phyloP scores from a whole-genome alignment of 768 basidiomycete genomes.

The Chlorophyllum brunneum region DNA sequence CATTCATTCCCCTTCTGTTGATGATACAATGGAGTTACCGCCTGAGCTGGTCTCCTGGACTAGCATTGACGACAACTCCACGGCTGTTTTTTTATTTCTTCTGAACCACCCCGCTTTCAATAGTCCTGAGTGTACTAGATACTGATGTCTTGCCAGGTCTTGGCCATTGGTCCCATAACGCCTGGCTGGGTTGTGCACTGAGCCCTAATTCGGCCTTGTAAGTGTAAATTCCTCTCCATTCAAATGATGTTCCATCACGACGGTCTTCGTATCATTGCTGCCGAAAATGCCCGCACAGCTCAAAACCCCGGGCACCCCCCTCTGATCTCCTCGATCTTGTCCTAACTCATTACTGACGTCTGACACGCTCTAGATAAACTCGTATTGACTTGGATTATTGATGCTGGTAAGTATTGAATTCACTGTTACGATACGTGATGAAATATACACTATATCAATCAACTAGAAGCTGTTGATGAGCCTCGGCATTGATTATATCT shows the following conservation, averaged over 20 bases:
- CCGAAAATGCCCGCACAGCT: conserved; percentile 96
- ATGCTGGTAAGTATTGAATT: background rate
- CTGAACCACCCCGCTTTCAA: conserved; percentile 38
- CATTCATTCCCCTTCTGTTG: conserved; percentile 25
- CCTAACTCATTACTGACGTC: conserved; percentile 13
- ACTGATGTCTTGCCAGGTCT: background rate
- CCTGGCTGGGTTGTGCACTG: too few relatives aligned
- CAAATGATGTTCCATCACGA: conserved; percentile 81
- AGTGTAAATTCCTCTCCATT: conserved; percentile 20
- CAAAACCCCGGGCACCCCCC: conserved; percentile 77
- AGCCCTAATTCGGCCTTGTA: conserved; percentile 18
- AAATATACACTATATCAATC: conserved; percentile 50
- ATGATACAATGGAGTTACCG: conserved; percentile 86
- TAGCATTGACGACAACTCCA: conserved; percentile 69
- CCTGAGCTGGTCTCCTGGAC: conserved; percentile 52
- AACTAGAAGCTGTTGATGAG: conserved; percentile 92
- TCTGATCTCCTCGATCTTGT: conserved; percentile 44
- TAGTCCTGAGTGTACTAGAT: too few relatives aligned
- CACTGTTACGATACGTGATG: conserved; percentile 31
- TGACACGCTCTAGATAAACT: too few relatives aligned
- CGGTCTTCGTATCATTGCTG: conserved; percentile 84
- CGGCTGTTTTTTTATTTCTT: conserved; percentile 71
- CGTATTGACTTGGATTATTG: background rate
- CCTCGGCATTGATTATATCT: conserved; percentile 53
- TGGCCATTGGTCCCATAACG: too few relatives aligned